These are phyloP conservation scores for Cryptococcus neoformans DNA, from an alignment of 1,284 basidiomycete species.

Conservation along the genomic window DNA sequence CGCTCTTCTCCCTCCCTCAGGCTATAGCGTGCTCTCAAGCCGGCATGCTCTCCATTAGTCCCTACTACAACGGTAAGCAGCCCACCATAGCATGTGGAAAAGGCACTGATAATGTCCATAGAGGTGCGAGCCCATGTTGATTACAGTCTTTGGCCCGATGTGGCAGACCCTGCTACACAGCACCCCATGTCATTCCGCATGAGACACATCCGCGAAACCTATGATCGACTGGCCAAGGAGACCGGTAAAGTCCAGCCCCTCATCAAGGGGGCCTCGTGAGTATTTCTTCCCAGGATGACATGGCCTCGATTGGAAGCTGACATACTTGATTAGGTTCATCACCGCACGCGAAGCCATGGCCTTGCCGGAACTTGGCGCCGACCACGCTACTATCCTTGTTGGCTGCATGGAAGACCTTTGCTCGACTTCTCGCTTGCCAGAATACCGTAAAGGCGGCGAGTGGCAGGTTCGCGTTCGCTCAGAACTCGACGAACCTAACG, in stretches of 20 bases:
- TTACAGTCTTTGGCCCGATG: constrained; percentile 21
- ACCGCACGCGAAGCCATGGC: constrained; percentile 25
- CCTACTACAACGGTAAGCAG: constrained; percentile 40
- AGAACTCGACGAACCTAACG: constrained; percentile 15
- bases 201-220: constrained; percentile 32
- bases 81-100: background rate
- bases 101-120: background rate
- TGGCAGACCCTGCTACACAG: constrained; percentile 25
- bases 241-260: constrained; percentile 27
- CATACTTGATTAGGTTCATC: constrained; percentile 11
- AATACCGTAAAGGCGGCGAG: constrained; percentile 17
- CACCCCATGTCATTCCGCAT: constrained; percentile 30
- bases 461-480: constrained; percentile 16
- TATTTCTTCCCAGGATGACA: background rate
- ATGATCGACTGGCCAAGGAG: constrained; percentile 22
- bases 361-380: constrained; percentile 23
- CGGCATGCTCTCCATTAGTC: constrained; percentile 38
- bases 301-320: background rate
- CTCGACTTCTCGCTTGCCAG: constrained; percentile 12
- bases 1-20: constrained; percentile 39
- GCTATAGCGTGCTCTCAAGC: constrained; percentile 43
- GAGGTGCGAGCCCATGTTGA: constrained; percentile 25
- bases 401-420: constrained; percentile 19
- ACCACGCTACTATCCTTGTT: constrained; percentile 22
- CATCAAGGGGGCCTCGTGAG: constrained; percentile 37